Conservation (phyloP, 306 rosid genomes). For the Rosa multiflora region DNA sequence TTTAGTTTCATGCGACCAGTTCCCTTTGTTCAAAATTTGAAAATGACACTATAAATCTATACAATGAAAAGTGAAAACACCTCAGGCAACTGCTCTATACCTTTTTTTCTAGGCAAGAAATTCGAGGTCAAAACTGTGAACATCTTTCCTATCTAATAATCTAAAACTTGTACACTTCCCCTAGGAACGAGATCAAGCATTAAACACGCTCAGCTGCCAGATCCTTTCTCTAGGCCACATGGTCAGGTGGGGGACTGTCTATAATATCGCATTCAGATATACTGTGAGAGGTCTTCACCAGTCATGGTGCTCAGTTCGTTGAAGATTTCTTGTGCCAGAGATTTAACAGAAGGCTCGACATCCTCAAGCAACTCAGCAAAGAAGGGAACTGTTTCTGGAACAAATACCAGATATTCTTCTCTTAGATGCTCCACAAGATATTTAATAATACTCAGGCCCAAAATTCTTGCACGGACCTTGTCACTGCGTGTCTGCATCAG, state of each 20-base stretch:
- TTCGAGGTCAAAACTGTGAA: not conserved
- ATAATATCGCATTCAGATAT: conserved; percentile 31
- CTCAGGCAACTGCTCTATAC: not conserved
- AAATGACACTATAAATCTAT: not conserved
- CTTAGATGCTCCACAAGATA: conserved; percentile 73
- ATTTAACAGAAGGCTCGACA: conserved; percentile 72
- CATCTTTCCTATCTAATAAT: not conserved
- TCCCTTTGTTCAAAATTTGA: not conserved
- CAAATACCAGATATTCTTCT: conserved; percentile 79
- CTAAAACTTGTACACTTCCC: not conserved
- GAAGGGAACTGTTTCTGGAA: conserved; percentile 89
- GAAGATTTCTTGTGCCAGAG: conserved; percentile 80
- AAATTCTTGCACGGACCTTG: conserved; percentile 60
- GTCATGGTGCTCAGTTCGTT: conserved; percentile 76
- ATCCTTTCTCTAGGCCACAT: not conserved
- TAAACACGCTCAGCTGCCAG: not conserved
- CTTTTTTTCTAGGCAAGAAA: not conserved
- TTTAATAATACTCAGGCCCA: conserved; percentile 73
- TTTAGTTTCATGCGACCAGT: not conserved
- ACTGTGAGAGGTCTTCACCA: conserved; percentile 75
- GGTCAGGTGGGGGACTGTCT: not conserved
- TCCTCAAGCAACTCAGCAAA: conserved; percentile 94
- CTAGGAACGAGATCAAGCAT: not conserved
- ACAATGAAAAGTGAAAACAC: not conserved
- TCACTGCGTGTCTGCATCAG: conserved; percentile 88